Base-by-base conservation (phyloP, 192 early-diverging fungal genomes). In the Globomyces pollinis-pini region DNA sequence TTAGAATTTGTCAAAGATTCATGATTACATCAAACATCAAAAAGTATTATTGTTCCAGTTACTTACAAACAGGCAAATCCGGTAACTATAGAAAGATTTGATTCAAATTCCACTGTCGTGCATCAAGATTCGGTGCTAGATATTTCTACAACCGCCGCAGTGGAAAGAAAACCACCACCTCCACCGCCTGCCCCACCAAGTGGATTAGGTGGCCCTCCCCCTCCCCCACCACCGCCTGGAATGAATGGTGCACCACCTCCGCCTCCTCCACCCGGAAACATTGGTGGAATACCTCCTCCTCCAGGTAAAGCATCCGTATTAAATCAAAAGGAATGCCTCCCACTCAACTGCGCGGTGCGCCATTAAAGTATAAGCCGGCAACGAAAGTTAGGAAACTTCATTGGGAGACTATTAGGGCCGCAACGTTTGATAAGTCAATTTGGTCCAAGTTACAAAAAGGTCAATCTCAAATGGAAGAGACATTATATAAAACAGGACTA, bases 181-280 rank as follows among this genome's bases (percentile, higher is more conserved):
- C 35, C 6, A 6, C 7, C 13, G 13, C 6, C 35, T 9, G 13
- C 7, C 6, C 13, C 13, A 13, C 6, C 35, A 13, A 36, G 7
- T 9, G 23, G 8, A 21, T 15, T 13, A 30, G 3, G 7, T 24
- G 21, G 42, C 58, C 70, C 31, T 34, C 63, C 60, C 21, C 69
- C 54, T 26, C 50, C 38, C 39, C 66, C 49, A 44, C 65, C 42
- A 49, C 20, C 45, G 18, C 45, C 45, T 18, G 45, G 45, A 6
- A 49, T 49, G 45, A 12, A 6, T 12, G 45, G 45, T 8, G 7
- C 20, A 0, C 45, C 45, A 8, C 45, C 45, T 0, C 45, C 45
- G 8, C 21, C 50, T 51, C 42, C 63, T 59, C 58, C 67, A 3
- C 62, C 67, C 16, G 58, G 11, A 60, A 15, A 1, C 2, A n/a